Evolutionary conservation across 345 rosid species (phyloP), one percentile per base, ranked within the genome.

Genomic region (Erucastrum elatum): DNA sequence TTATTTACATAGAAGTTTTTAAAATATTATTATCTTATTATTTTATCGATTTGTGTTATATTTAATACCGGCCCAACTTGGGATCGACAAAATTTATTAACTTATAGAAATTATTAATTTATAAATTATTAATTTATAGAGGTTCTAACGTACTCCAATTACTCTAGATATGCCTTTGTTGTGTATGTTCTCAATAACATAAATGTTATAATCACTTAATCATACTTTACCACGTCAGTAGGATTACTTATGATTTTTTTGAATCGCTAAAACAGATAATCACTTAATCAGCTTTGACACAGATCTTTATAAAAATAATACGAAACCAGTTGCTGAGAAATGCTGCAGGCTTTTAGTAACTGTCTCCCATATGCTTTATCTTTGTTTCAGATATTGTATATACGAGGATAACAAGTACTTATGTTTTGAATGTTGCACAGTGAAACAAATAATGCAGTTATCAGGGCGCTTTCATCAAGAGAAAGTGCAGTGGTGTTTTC

Each of bases 311-410:
- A 78, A 58, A 46, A 60, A 67, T 6, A 67, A 25, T 71, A 0
- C 12, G 29, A 73, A 66, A 61, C 6, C 61, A 34, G 34, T 63
- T 61, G 71, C 55, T 66, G 82, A 33, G 34, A 21, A 78, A 66
- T 55, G 81, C 67, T 56, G 72, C 81, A 78, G 72, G 81, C 62
- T 78, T 78, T 71, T 66, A 44, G 63, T 6, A 78, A 72, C n/a
- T 44, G 82, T 44, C 41, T 78, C 77, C 77, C 64, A 78, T 72
- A 17, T 58, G 66, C 75, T 70, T 77, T 49, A 53, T 53, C 25
- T 6, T 39, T 49, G 55, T 49, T 49, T 13, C 55, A 56, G 37
- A 71, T 56, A 65, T 16, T 70, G 56, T 63, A 70, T 21, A 77
- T 68, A 68, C 62, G 74, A 76, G 62, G 68, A 68, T 60, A 70